phyloP scores from a whole-genome alignment of 805 yeast species.

The Candida michaelii region DNA sequence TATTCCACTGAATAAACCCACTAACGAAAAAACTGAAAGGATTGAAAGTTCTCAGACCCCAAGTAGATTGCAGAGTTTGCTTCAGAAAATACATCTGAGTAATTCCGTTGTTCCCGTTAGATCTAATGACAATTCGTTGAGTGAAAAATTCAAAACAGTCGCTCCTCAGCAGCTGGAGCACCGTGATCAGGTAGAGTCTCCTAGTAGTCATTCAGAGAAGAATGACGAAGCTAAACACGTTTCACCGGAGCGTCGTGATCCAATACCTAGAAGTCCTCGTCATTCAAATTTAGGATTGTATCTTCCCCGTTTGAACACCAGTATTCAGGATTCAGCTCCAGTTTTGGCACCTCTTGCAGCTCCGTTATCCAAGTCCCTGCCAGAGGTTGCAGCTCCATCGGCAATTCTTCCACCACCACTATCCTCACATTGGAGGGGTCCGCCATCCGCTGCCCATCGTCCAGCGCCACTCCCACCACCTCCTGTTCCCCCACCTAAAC shows the following conservation, averaged over 20 bases:
- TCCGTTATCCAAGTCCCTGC: too few species aligned
- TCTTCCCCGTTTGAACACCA: neutral
- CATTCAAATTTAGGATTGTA: neutral
- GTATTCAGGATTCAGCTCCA: neutral
- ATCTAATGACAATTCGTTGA: neutral
- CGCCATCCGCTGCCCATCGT: neutral
- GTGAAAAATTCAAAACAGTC: neutral
- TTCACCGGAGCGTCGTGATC: neutral
- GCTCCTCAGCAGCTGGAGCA: neutral
- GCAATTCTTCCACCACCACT: neutral
- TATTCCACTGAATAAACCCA: too few species aligned
- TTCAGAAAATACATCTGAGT: too few species aligned
- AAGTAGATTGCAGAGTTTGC: too few species aligned
- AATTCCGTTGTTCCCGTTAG: too few species aligned
- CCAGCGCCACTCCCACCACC: slow-evolving; percentile 7
- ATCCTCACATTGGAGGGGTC: too few species aligned
- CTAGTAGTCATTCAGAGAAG: neutral
- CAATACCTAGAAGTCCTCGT: neutral
- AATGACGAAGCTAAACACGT: neutral
- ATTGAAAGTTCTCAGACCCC: too few species aligned
- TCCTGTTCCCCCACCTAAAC: slow-evolving; percentile 9
- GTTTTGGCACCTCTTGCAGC: neutral
- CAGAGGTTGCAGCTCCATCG: neutral
- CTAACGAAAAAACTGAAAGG: too few species aligned
- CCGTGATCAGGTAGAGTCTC: too few species aligned